A percentile compares a stretch with the other conserved stretches of the same genome.
Evolutionary conservation across 2,329 filamentous ascomycete genomes (phyloP).

Genomic region (Allantophomopsis cytisporea): DNA sequence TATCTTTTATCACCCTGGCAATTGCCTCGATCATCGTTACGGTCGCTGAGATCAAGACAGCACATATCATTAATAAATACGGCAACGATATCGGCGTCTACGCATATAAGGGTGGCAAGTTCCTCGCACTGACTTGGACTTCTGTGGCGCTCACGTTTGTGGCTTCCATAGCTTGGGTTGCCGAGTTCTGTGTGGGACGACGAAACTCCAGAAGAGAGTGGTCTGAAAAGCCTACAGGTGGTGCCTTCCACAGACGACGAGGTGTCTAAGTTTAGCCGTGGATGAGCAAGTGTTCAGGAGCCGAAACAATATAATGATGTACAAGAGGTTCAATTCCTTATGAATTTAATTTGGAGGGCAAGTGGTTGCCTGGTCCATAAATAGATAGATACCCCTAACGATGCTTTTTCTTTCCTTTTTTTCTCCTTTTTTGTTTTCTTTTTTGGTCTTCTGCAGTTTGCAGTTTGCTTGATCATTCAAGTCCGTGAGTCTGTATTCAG

Average conservation of each 20-base stretch:
- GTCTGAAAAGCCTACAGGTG: slow-evolving; percentile 10
- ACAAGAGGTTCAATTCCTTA: slow-evolving; percentile 1
- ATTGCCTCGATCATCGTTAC: slow-evolving; percentile 64
- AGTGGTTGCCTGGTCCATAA: too few relatives aligned
- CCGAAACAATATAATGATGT: too few relatives aligned
- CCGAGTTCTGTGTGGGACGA: slow-evolving; percentile 13
- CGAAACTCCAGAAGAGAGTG: slow-evolving; percentile 9
- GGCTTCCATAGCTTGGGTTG: slow-evolving; percentile 14
- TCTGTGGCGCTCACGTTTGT: slow-evolving; percentile 30
- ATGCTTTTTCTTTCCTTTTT: too few relatives aligned
- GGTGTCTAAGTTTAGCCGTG: too few relatives aligned
- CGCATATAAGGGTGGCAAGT: slow-evolving; percentile 32
- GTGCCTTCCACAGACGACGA: neutral
- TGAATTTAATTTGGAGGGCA: too few relatives aligned
- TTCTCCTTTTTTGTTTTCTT: too few relatives aligned
- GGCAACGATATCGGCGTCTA: slow-evolving; percentile 16
- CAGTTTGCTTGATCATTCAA: too few relatives aligned
- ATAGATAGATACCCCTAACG: too few relatives aligned
- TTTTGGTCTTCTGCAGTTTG: too few relatives aligned
- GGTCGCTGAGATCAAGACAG: slow-evolving; percentile 40
- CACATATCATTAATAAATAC: slow-evolving; percentile 28
- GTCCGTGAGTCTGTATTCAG: too few relatives aligned
- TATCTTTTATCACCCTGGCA: slow-evolving; percentile 41
- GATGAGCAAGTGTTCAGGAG: too few relatives aligned
- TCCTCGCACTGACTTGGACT: slow-evolving; percentile 45